Evolutionary conservation across 257 asterid species (phyloP).

Genomic region (Echites panduratus): DNA sequence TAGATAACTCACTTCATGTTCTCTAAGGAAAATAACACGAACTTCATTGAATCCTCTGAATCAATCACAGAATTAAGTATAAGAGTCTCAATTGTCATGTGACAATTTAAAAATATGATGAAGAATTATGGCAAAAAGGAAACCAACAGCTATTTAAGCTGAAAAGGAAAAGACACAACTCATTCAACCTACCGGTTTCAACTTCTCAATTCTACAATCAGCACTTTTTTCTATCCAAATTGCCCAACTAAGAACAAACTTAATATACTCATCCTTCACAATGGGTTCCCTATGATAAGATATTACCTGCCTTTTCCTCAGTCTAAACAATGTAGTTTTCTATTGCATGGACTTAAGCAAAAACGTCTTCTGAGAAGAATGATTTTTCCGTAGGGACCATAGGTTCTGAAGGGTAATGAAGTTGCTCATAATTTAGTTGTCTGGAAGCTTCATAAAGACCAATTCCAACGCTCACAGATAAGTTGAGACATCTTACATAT

Average conservation of each 20-base stretch:
- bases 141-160: too few species aligned
- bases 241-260: not conserved
- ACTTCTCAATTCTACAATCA: not conserved
- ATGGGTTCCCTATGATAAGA: not conserved
- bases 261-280: not conserved
- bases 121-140: too few species aligned
- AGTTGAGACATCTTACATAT: slow-evolving; percentile 87
- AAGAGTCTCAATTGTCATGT: too few species aligned
- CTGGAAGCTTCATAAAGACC: slow-evolving; percentile 90
- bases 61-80: too few species aligned
- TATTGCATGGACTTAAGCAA: slow-evolving; percentile 33
- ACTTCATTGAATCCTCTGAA: too few species aligned
- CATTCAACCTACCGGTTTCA: too few species aligned
- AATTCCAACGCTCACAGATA: slow-evolving; percentile 88
- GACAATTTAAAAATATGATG: too few species aligned
- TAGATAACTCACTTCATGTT: too few species aligned
- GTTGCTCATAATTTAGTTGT: slow-evolving; percentile 79
- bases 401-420: slow-evolving; percentile 45
- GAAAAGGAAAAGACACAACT: too few species aligned
- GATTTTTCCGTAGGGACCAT: slow-evolving; percentile 32
- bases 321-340: not conserved
- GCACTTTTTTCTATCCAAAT: not conserved
- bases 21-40: too few species aligned
- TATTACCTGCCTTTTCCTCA: not conserved
- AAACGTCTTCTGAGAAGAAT: slow-evolving; percentile 66